A percentile compares a stretch with the other conserved stretches of the same genome.
Evolutionary conservation across 2,329 filamentous ascomycete genomes (phyloP).

Genomic region (Aspergillus sp.): DNA sequence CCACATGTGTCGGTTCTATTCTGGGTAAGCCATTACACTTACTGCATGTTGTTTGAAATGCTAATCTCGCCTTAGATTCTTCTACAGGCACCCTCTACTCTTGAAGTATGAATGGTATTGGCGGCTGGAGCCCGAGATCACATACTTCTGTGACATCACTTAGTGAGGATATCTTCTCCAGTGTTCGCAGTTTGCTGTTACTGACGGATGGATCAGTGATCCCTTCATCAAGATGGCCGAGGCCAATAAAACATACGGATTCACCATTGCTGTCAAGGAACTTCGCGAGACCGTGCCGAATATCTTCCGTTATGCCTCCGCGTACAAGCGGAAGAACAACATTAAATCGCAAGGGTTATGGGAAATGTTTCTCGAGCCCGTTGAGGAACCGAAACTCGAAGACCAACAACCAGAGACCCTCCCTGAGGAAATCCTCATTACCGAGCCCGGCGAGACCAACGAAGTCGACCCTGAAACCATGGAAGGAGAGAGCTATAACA

Average conservation of each 20-base stretch:
- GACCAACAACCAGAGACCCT: constrained; percentile 67
- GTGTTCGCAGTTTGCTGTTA: constrained; percentile 8
- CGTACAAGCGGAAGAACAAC: constrained; percentile 91
- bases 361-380: constrained; percentile 93
- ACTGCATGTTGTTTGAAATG: background rate
- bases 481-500: constrained; percentile 98
- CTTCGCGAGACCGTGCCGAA: constrained; percentile 97
- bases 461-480: constrained; percentile 89
- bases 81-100: constrained; percentile 94
- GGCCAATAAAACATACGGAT: constrained; percentile 95
- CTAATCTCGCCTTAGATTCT: constrained; percentile 61
- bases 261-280: constrained; percentile 98
- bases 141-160: constrained; percentile 99
- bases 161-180: constrained; percentile 61
- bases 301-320: constrained; percentile 97
- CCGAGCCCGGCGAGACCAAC: constrained; percentile 68
- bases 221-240: constrained; percentile 95
- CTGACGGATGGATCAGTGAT: constrained; percentile 60
- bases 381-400: constrained; percentile 56
- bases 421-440: constrained; percentile 77
- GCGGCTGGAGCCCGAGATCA: constrained; percentile 98
- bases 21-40: constrained; percentile 64
- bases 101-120: constrained; percentile 99
- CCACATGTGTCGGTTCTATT: constrained; percentile 99
- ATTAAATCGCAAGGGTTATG: constrained; percentile 88